Evolutionary conservation across 2,329 filamentous ascomycete species (phyloP).

Genomic region (Graphilbum sp.): DNA sequence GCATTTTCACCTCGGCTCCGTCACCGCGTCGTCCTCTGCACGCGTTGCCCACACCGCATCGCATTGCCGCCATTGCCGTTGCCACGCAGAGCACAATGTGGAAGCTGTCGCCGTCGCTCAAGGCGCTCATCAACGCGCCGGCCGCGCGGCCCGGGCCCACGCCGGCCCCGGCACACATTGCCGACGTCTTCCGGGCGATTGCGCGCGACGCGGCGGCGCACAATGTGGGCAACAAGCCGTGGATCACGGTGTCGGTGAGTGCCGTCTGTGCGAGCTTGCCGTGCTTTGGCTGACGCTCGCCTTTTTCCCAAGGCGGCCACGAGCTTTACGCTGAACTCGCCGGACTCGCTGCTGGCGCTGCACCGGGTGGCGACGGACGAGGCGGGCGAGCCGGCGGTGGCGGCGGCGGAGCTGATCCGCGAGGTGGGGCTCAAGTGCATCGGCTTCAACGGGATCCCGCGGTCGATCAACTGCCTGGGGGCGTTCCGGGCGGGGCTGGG

Average conservation of each 20-base stretch:
- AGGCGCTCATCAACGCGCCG: conserved; percentile 56
- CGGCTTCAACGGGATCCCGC: conserved; percentile 67
- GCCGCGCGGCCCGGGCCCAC: conserved; percentile 49
- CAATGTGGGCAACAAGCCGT: conserved; percentile 45
- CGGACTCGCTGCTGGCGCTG: conserved; percentile 52
- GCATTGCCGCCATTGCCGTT: conserved; percentile 7
- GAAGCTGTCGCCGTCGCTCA: conserved; percentile 55
- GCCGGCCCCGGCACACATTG: conserved; percentile 45
- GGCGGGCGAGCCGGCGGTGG: conserved; percentile 16
- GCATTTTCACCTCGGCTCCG: background rate
- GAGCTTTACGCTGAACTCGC: conserved; percentile 76
- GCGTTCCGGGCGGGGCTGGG: conserved; percentile 35
- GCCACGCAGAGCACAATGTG: conserved; percentile 43
- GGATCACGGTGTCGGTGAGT: conserved; percentile 48
- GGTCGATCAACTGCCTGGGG: conserved; percentile 68
- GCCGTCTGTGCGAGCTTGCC: conserved; percentile 4
- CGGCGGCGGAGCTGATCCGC: conserved; percentile 54
- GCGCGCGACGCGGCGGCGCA: conserved; percentile 44
- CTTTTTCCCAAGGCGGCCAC: conserved; percentile 46
- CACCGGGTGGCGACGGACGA: conserved; percentile 31
- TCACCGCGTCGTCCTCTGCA: too few relatives aligned
- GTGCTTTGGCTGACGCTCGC: background rate
- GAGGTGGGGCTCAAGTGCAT: conserved; percentile 42
- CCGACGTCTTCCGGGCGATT: conserved; percentile 47
- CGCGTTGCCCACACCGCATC: background rate